These are phyloP conservation scores for Tritrichomonas foetus DNA, from an alignment of 208 protist species.

Conservation along the genomic window DNA sequence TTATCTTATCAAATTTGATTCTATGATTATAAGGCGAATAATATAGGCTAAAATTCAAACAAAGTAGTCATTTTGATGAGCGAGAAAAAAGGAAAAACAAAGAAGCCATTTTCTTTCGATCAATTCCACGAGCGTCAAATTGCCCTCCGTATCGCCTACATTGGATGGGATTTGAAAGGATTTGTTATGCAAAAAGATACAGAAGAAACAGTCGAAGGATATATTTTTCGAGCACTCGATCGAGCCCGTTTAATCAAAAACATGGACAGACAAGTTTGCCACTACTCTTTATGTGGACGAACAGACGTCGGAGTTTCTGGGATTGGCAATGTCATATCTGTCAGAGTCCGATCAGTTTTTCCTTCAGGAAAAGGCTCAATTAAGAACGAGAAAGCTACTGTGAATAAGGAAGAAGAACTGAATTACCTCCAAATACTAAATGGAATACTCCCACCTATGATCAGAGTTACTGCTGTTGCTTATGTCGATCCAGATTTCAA, in stretches of 20 bases:
- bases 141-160: not conserved
- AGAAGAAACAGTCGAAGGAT: not conserved
- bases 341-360: not conserved
- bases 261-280: not conserved
- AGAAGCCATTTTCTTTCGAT: conserved; percentile 19
- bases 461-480: not conserved
- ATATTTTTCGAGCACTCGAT: conserved; percentile 3
- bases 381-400: not conserved
- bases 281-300: not conserved
- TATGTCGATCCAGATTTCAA: conserved; percentile 38
- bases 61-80: no score
- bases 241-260: not conserved
- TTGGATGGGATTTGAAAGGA: not conserved
- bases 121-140: conserved; percentile 29
- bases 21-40: no score
- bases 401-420: conserved; percentile 16
- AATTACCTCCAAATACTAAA: conserved; percentile 24
- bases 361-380: not conserved
- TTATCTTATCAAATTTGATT: no score
- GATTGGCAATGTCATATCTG: conserved; percentile 30
- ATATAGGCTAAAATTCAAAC: no score
- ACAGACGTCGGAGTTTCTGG: conserved; percentile 30
- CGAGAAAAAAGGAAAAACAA: not conserved
- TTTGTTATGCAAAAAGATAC: conserved; percentile 27
- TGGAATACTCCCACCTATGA: not conserved